Evolutionary conservation across 768 basidiomycete species (phyloP), one percentile per base, ranked within the genome.

Genomic region (Phlebiopsis flavidoalba): DNA sequence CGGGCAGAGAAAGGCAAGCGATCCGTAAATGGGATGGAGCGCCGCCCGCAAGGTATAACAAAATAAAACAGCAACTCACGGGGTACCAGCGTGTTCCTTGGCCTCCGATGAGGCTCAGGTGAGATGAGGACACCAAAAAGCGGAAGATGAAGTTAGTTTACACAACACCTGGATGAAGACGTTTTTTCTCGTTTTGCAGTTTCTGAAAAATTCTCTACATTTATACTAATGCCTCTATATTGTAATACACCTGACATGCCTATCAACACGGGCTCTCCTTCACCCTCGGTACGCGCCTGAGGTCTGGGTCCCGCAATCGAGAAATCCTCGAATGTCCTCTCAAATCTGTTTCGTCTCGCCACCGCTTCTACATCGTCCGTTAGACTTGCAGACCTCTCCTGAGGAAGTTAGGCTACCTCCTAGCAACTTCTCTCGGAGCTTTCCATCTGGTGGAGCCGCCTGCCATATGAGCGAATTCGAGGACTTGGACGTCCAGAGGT

Each of bases 261-360:
- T n/a, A n/a, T n/a, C n/a, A n/a, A 40, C 37, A 40, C 37, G 7
- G 14, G 40, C 40, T 12, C 40, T 43, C 40, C 26, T 31, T 31
- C 26, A 31, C 26, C 26, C 26, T 31, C 6, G 6, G 40, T 43
- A 43, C 8, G 40, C 17, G 10, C 40, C 40, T 43, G 40, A 43
- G 40, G 8, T 40, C 40, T 43, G 40, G 40, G 40, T 3, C 40
- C 40, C 2, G 40, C 12, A 12, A 17, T 17, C 4, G 40, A 43
- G 40, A 43, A 43, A 17, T 43, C 54, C 19, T 37, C 35, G 19
- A 45, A n/a, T 5, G 19, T 22, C 33, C 60, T 40, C 31, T 61
- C 60, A 49, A 61, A 61, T 19, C 60, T 55, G 50, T 61, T 61
- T n/a, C 26, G 31, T 26, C 60, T 61, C 26, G 43, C 21, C 19